Conservation (phyloP, 768 basidiomycete genomes). For the Xerocomellus amylosporus region DNA sequence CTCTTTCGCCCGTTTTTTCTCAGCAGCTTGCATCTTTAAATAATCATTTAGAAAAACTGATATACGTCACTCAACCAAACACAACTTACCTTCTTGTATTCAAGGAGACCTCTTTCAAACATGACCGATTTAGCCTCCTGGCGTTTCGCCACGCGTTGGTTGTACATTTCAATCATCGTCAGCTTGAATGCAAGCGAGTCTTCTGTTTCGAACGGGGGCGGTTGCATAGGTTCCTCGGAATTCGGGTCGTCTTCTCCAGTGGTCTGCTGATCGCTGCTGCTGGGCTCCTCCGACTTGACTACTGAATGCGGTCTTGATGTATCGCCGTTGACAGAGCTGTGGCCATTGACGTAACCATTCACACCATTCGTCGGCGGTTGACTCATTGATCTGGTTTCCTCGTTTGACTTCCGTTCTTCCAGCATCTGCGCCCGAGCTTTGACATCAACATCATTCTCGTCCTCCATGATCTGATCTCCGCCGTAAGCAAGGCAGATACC, state of each 20-base stretch:
- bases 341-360: conserved; percentile 34
- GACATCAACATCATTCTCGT: conserved; percentile 74
- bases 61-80: no score
- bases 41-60: not conserved
- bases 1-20: conserved; percentile 88
- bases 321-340: conserved; percentile 38
- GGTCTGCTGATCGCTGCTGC: conserved; percentile 29
- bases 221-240: conserved; percentile 62
- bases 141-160: conserved; percentile 82
- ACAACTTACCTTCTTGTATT: conserved; percentile 83
- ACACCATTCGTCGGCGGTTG: conserved; percentile 24
- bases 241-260: conserved; percentile 57
- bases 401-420: conserved; percentile 36
- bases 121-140: conserved; percentile 84
- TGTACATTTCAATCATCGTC: conserved; percentile 86
- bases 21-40: conserved; percentile 78
- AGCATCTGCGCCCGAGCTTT: conserved; percentile 44
- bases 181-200: conserved; percentile 88
- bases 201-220: conserved; percentile 77
- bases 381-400: conserved; percentile 19
- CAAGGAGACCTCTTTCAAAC: conserved; percentile 86
- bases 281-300: conserved; percentile 47
- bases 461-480: conserved; percentile 77
- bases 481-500: conserved; percentile 84
- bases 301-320: conserved; percentile 25